Conservation (phyloP, 352 stramenopile genomes). For the Pythium phragmitis region DNA sequence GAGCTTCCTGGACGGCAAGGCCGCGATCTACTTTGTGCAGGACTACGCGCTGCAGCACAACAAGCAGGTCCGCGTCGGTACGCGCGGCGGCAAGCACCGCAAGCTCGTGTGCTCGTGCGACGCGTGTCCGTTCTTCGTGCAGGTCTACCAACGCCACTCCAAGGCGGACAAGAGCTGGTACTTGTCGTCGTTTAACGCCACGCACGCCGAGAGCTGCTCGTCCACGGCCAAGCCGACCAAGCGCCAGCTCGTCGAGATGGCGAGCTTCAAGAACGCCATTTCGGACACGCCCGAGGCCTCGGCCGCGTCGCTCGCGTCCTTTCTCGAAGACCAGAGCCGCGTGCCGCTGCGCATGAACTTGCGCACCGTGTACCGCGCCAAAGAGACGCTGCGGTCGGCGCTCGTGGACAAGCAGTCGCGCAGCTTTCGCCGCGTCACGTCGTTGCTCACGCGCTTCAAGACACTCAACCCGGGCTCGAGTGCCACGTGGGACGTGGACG, state of each 20-base stretch:
- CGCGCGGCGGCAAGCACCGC: slow-evolving; percentile 62
- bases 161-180: slow-evolving; percentile 59
- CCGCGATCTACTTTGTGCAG: slow-evolving; percentile 52
- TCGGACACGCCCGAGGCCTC: slow-evolving; percentile 30
- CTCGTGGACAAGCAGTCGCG: slow-evolving; percentile 34
- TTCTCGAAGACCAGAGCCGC: slow-evolving; percentile 31
- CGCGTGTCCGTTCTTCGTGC: slow-evolving; percentile 62
- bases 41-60: slow-evolving; percentile 59
- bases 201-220: slow-evolving; percentile 41
- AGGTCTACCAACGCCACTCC: slow-evolving; percentile 61
- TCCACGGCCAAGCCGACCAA: slow-evolving; percentile 55
- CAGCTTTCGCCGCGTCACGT: slow-evolving; percentile 45
- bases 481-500: slow-evolving; percentile 24
- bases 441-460: slow-evolving; percentile 36
- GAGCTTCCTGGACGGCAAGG: slow-evolving; percentile 48
- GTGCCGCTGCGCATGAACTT: slow-evolving; percentile 32
- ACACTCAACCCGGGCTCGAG: slow-evolving; percentile 41
- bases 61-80: slow-evolving; percentile 55
- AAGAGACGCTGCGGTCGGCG: slow-evolving; percentile 40
- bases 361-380: slow-evolving; percentile 58
- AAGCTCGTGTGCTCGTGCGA: slow-evolving; percentile 44
- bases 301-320: slow-evolving; percentile 35
- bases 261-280: slow-evolving; percentile 41
- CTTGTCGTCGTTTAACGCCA: slow-evolving; percentile 49
- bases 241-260: slow-evolving; percentile 50